Conservation (phyloP, 2,329 filamentous ascomycete genomes). For the Apiospora aurea region DNA sequence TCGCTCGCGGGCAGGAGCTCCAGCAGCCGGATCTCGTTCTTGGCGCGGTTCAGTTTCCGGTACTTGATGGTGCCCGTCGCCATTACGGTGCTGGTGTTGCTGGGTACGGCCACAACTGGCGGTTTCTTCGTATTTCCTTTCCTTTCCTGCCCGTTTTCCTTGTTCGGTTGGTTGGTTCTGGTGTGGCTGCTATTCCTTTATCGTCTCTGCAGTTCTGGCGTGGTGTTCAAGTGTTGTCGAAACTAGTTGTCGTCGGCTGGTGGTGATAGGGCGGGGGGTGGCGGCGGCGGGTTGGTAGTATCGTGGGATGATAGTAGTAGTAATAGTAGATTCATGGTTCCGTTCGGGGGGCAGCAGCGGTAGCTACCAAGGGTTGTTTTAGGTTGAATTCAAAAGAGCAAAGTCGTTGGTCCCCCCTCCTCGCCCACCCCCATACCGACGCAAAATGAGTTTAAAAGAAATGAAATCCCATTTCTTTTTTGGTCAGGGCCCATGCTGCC, state of each 20-base stretch:
- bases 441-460: constrained; percentile 14
- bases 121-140: not conserved
- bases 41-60: constrained; percentile 23
- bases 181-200: too few relatives aligned
- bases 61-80: constrained; percentile 22
- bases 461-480: constrained; percentile 20
- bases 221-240: not conserved
- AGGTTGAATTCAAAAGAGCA: not conserved
- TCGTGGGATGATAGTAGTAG: not conserved
- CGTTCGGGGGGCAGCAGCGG: not conserved
- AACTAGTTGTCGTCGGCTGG: not conserved
- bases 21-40: constrained; percentile 27
- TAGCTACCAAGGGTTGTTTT: not conserved
- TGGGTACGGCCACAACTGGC: not conserved
- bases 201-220: too few relatives aligned
- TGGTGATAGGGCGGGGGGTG: not conserved
- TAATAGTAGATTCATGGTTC: not conserved
- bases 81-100: not conserved
- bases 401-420: not conserved
- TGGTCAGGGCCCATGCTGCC: not conserved
- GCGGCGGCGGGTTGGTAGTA: not conserved
- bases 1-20: constrained; percentile 24
- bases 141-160: not conserved
- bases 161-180: too few relatives aligned
- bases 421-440: not conserved